phyloP scores from a whole-genome alignment of 306 rosid species.

The Rosa persica region DNA sequence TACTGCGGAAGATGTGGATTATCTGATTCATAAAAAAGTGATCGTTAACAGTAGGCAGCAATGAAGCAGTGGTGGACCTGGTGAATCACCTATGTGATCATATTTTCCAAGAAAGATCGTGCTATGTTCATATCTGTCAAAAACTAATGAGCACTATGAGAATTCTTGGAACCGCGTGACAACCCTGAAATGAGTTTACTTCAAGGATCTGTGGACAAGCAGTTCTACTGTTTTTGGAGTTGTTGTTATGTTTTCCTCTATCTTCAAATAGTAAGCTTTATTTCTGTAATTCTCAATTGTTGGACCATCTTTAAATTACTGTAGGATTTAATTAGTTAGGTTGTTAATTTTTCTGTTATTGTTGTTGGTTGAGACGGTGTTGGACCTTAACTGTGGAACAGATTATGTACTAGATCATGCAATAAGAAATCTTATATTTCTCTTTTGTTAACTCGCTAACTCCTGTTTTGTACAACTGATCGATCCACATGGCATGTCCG shows the following conservation, averaged over 20 bases:
- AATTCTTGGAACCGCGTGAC: constrained; percentile 49
- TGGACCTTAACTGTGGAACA: no score
- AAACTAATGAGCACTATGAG: constrained; percentile 39
- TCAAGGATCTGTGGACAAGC: constrained; percentile 60
- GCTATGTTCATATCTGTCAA: constrained; percentile 19
- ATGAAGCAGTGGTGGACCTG: constrained; percentile 38
- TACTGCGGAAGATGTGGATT: constrained; percentile 44
- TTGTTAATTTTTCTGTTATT: no score
- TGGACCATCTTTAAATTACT: no score
- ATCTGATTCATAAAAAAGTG: constrained; percentile 42
- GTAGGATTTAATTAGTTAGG: no score
- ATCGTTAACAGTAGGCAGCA: constrained; percentile 47
- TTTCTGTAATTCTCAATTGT: no score
- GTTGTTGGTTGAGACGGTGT: no score
- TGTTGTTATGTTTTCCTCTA: constrained; percentile 20
- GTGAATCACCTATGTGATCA: constrained; percentile 41
- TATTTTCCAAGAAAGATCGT: constrained; percentile 30
- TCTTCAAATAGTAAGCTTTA: not conserved
- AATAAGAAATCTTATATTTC: no score
- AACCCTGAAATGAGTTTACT: constrained; percentile 43
- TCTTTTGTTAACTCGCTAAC: no score
- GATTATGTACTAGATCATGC: no score
- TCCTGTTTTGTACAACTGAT: no score
- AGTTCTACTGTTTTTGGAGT: constrained; percentile 57
- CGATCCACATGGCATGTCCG: no score